These are phyloP conservation scores for Ceratocystis lukuohia DNA, from an alignment of 2,329 filamentous ascomycete genomes.

Conservation along the genomic window DNA sequence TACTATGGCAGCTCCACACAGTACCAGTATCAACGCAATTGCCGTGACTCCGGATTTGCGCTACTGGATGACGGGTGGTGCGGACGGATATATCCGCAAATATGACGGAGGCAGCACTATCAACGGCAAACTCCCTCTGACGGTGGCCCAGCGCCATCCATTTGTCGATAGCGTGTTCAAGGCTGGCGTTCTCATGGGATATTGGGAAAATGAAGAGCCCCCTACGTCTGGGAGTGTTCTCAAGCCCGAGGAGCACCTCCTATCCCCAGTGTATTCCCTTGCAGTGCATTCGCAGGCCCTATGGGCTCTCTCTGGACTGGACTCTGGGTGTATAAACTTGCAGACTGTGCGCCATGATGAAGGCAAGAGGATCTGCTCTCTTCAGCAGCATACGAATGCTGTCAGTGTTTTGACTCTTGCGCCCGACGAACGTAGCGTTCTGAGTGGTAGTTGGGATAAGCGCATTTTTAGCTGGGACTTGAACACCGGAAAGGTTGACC, in stretches of 20 bases:
- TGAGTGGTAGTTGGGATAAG: slow-evolving; percentile 97
- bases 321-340: slow-evolving; percentile 83
- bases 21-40: slow-evolving; percentile 88
- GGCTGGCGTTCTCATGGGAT: slow-evolving; percentile 83
- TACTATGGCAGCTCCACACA: slow-evolving; percentile 90
- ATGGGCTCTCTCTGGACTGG: slow-evolving; percentile 82
- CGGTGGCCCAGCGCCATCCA: slow-evolving; percentile 87
- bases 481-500: slow-evolving; percentile 64
- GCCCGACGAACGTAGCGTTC: slow-evolving; percentile 69
- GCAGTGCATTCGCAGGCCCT: slow-evolving; percentile 80
- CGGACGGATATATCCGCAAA: slow-evolving; percentile 91
- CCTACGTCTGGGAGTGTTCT: slow-evolving; percentile 27
- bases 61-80: slow-evolving; percentile 87
- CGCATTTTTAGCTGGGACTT: slow-evolving; percentile 89
- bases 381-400: slow-evolving; percentile 77
- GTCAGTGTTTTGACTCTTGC: slow-evolving; percentile 76
- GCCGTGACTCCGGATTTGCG: slow-evolving; percentile 85
- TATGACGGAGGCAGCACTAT: slow-evolving; percentile 92
- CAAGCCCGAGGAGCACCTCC: slow-evolving; percentile 44
- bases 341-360: slow-evolving; percentile 91
- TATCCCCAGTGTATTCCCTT: slow-evolving; percentile 90
- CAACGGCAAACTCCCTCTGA: slow-evolving; percentile 85
- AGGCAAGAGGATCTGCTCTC: slow-evolving; percentile 70
- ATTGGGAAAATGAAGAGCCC: slow-evolving; percentile 95
- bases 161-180: slow-evolving; percentile 97